Evolutionary conservation across 371 early-diverging fungal genomes (phyloP), one percentile per base, ranked within the genome.

Genomic region (Dentiscutata heterogama): DNA sequence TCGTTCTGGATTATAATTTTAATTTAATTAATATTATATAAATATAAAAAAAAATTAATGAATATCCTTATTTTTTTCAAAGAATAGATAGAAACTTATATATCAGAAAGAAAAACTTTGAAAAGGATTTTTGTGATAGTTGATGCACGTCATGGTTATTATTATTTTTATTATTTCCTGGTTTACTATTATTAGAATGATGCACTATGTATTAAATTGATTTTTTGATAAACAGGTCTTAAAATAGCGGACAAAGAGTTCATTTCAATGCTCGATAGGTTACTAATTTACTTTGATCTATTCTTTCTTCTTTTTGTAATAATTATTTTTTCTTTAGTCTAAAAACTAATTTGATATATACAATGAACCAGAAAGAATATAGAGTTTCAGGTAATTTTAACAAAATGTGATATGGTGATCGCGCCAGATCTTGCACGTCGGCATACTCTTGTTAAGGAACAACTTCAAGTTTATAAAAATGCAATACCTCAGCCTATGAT

Each of bases 331-430:
- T 53, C 18, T 8, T 75, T 53, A n/a, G 46, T 18, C 35, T 18
- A 29, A 25, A 1, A 14, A 29, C 53, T 63, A 63, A 64, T 50
- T 46, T 75, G 31, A 61, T 31, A 29, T 29, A 50, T 53, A 20
- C 60, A 13, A 6, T 78, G 54, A 27, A 64, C 5, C 80, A 83
- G 90, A 22, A 86, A 88, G 51, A 83, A 87, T 63, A 89, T 90
- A 56, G 90, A 91, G 82, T 94, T 93, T 83, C 95, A 95, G 78
- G 85, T 95, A n/a, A 91, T 95, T 3, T 86, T 95, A 84, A 95
- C 96, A 29, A 95, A 95, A 81, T 93, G 95, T 83, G 96, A 95
- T 85, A 86, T 94, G 18, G 89, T 94, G 3, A 84, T 88, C 2
- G 84, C 93, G 5, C 89, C 90, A 3, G 89, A 90, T 39, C 88